These are phyloP conservation scores for Colletotrichum siamense DNA, from an alignment of 2,329 filamentous ascomycete genomes.

Conservation along the genomic window DNA sequence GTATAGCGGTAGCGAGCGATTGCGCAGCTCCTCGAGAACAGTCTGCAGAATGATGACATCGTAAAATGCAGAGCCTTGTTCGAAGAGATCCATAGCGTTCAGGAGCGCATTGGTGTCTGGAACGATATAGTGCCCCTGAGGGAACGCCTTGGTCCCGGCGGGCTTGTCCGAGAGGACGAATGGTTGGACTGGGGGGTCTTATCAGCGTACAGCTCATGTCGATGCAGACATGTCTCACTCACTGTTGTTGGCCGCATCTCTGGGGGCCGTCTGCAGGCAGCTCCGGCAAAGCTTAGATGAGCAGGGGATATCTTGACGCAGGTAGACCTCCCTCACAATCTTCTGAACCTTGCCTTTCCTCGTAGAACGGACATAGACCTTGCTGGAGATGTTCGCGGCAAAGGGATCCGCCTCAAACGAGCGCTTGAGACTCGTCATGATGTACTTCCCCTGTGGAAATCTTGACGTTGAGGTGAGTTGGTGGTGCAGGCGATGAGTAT, in stretches of 20 bases:
- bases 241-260: constrained; percentile 82
- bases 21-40: constrained; percentile 93
- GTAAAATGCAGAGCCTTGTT: constrained; percentile 89
- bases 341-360: constrained; percentile 98
- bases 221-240: constrained; percentile 29
- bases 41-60: constrained; percentile 98
- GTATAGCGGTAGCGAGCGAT: constrained; percentile 91
- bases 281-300: constrained; percentile 85
- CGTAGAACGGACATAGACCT: constrained; percentile 93
- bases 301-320: constrained; percentile 96
- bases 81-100: constrained; percentile 96
- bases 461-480: background rate
- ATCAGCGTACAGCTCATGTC: background rate
- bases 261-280: constrained; percentile 77
- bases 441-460: constrained; percentile 17
- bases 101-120: constrained; percentile 96
- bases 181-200: constrained; percentile 63
- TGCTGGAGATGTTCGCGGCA: constrained; percentile 85
- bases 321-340: constrained; percentile 95
- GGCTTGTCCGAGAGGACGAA: constrained; percentile 91
- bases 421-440: constrained; percentile 72
- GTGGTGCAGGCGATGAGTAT: background rate
- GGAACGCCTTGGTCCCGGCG: constrained; percentile 80
- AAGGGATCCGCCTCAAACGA: constrained; percentile 56
- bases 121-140: constrained; percentile 89